Conservation (phyloP, 2,329 filamentous ascomycete genomes). For the Trichoderma simmonsii region DNA sequence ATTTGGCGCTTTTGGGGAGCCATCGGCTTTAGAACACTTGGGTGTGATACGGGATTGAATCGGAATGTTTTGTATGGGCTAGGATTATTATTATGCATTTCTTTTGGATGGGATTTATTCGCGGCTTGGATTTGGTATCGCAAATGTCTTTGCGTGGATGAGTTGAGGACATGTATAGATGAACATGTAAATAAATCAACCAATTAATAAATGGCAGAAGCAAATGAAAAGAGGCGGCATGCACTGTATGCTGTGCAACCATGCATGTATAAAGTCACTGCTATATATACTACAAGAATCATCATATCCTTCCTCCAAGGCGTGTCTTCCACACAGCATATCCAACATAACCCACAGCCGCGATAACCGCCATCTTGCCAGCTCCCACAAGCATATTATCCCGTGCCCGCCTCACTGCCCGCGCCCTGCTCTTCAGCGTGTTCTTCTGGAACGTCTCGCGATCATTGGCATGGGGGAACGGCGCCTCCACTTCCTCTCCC, state of each 20-base stretch:
- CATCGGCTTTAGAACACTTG: background rate
- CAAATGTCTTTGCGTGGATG: background rate
- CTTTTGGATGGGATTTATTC: background rate
- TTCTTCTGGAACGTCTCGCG: constrained; percentile 26
- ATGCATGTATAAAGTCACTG: background rate
- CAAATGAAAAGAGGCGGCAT: background rate
- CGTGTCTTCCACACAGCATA: constrained; percentile 32
- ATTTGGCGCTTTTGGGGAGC: background rate
- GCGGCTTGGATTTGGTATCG: background rate
- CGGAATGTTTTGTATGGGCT: background rate
- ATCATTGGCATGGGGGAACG: constrained; percentile 35
- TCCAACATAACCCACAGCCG: constrained; percentile 29
- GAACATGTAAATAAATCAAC: background rate
- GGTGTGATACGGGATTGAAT: background rate
- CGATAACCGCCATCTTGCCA: constrained; percentile 23
- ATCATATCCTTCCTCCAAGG: constrained; percentile 21
- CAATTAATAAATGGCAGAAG: background rate
- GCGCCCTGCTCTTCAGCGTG: constrained; percentile 10
- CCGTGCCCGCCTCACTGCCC: constrained; percentile 26
- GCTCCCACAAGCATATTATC: constrained; percentile 25
- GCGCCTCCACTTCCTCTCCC: constrained; percentile 31
- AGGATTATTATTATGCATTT: background rate
- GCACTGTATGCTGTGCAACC: background rate
- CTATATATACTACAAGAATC: background rate
- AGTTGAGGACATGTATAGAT: background rate